These are phyloP conservation scores for barrel medic (Medicago truncatula) DNA, from an alignment of 306 rosid species.

Conservation along the genomic window MtrunA17r5.0-ANR NC_053047.1:42171501-42172000, in stretches of 20 bases:
- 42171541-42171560: constrained; percentile 86
- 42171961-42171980: neutral
- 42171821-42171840: constrained; percentile 16
- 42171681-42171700: constrained; percentile 30
- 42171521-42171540: constrained; percentile 67
- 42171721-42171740: neutral
- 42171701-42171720: neutral
- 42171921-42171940: constrained; percentile 24
- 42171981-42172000: neutral
- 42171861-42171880: constrained; percentile 93
- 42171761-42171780: neutral
- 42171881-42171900: constrained; percentile 98
- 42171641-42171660: constrained; percentile 8
- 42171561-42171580: constrained; percentile 90
- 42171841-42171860: constrained; percentile 87
- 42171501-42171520: constrained; percentile 67
- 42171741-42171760: neutral
- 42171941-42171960: constrained; percentile 10
- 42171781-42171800: constrained; percentile 15
- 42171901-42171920: constrained; percentile 85
- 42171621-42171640: neutral
- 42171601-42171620: constrained; percentile 25
- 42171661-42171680: neutral
- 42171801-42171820: neutral
- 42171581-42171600: constrained; percentile 60